These are phyloP conservation scores for Panus rudis DNA, from an alignment of 768 basidiomycete species.

Conservation along the genomic window DNA sequence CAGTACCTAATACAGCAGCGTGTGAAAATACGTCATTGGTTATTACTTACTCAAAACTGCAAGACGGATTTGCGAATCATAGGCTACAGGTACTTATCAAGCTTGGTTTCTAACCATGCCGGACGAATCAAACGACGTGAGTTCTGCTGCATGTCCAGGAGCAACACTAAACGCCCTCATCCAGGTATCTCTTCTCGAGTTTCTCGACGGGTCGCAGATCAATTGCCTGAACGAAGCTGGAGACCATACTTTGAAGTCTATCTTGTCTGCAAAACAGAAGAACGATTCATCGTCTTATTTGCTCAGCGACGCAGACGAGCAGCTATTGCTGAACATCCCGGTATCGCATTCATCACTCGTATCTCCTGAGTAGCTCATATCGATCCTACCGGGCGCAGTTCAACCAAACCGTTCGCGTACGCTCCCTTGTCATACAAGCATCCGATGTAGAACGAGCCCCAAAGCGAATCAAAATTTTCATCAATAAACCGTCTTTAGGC, in stretches of 20 bases:
- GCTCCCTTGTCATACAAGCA: slow-evolving; percentile 47
- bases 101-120: too few relatives aligned
- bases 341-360: slow-evolving; percentile 32
- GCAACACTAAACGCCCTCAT: neutral
- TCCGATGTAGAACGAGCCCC: slow-evolving; percentile 41
- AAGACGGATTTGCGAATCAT: too few relatives aligned
- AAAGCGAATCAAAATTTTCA: slow-evolving; percentile 51
- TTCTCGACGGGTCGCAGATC: slow-evolving; percentile 51
- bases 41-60: too few relatives aligned
- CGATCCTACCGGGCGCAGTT: slow-evolving; percentile 37
- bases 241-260: slow-evolving; percentile 45
- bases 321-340: slow-evolving; percentile 60
- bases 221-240: slow-evolving; percentile 62
- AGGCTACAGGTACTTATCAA: too few relatives aligned
- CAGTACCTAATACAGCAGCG: too few relatives aligned
- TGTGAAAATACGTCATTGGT: too few relatives aligned
- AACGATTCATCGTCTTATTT: slow-evolving; percentile 37
- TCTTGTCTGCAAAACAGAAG: slow-evolving; percentile 36
- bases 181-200: slow-evolving; percentile 42
- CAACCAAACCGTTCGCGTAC: slow-evolving; percentile 60
- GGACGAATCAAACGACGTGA: neutral
- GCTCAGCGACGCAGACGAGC: slow-evolving; percentile 66
- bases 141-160: neutral
- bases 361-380: neutral
- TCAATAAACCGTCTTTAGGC: slow-evolving; percentile 51